These are phyloP conservation scores for Termitomyces sp. DNA, from an alignment of 768 basidiomycete genomes.

Conservation along the genomic window DNA sequence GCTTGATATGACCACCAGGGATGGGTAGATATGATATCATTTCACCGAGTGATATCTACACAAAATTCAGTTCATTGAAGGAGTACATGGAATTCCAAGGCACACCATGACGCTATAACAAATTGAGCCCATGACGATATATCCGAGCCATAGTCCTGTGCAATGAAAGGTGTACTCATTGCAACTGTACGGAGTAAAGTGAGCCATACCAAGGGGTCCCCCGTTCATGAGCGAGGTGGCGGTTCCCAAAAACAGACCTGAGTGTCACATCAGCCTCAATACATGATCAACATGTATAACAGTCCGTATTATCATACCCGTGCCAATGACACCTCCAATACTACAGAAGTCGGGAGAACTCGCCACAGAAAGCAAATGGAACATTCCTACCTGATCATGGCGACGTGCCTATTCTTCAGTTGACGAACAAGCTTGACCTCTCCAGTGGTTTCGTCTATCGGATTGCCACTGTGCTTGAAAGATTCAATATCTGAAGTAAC, in stretches of 20 bases:
- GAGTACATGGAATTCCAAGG: background rate
- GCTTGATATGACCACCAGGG: constrained; percentile 73
- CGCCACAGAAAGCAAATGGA: background rate
- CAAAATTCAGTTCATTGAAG: background rate
- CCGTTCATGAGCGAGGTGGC: constrained; percentile 41
- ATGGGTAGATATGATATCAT: constrained; percentile 78
- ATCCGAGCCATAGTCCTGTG: constrained; percentile 65
- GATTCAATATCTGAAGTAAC: constrained; percentile 18
- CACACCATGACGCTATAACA: constrained; percentile 68
- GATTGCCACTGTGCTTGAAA: constrained; percentile 4
- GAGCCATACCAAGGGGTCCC: constrained; percentile 55
- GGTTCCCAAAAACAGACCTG: constrained; percentile 55
- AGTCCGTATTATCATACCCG: constrained; percentile 34
- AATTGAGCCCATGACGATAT: constrained; percentile 55
- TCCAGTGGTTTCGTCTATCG: constrained; percentile 10
- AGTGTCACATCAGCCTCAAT: background rate
- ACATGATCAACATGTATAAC: background rate
- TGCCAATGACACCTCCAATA: constrained; percentile 58
- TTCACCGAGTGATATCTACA: constrained; percentile 61
- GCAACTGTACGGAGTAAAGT: background rate
- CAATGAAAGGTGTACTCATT: background rate
- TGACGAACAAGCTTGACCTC: constrained; percentile 44
- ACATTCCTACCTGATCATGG: constrained; percentile 61
- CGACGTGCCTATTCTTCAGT: constrained; percentile 72
- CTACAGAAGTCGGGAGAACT: constrained; percentile 21